phyloP scores from a whole-genome alignment of 164 flowering plant species.

The Vitis rupestris region DNA sequence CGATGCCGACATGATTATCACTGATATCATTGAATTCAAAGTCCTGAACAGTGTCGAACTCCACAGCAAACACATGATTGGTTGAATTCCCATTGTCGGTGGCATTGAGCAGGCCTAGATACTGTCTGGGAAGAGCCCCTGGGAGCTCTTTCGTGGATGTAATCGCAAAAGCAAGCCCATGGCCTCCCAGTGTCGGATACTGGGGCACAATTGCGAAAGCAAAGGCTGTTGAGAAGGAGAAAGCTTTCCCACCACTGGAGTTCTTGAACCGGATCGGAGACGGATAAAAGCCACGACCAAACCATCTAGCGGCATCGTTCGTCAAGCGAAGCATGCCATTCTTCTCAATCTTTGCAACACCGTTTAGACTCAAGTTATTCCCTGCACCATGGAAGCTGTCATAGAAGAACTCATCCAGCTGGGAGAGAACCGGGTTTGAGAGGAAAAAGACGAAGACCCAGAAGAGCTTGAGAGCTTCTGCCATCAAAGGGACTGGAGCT shows the following conservation, averaged over 20 bases:
- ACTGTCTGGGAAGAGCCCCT: conserved; percentile 54
- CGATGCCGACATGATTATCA: conserved; percentile 77
- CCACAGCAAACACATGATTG: conserved; percentile 63
- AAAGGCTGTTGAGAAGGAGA: conserved; percentile 68
- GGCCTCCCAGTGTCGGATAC: conserved; percentile 50
- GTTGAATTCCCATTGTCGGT: conserved; percentile 32
- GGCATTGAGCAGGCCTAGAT: conserved; percentile 52
- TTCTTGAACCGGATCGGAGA: conserved; percentile 48
- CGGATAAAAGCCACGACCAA: conserved; percentile 66
- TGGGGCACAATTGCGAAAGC: conserved; percentile 59
- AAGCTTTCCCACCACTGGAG: conserved; percentile 22
- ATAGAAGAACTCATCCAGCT: conserved; percentile 35
- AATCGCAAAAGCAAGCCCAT: conserved; percentile 65
- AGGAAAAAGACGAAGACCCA: conserved; percentile 25
- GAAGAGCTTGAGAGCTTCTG: conserved; percentile 16
- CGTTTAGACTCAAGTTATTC: conserved; percentile 36
- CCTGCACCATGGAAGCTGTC: conserved; percentile 30
- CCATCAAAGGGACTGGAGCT: conserved; percentile 5
- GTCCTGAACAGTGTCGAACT: conserved; percentile 61
- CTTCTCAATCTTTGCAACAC: conserved; percentile 38
- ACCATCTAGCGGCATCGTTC: conserved; percentile 26
- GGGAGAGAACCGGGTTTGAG: conserved; percentile 26
- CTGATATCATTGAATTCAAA: conserved; percentile 53
- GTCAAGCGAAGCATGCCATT: conserved; percentile 58
- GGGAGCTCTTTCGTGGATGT: conserved; percentile 34